These are phyloP conservation scores for Psidium guajava DNA, from an alignment of 345 rosid genomes.

Conservation along the genomic window DNA sequence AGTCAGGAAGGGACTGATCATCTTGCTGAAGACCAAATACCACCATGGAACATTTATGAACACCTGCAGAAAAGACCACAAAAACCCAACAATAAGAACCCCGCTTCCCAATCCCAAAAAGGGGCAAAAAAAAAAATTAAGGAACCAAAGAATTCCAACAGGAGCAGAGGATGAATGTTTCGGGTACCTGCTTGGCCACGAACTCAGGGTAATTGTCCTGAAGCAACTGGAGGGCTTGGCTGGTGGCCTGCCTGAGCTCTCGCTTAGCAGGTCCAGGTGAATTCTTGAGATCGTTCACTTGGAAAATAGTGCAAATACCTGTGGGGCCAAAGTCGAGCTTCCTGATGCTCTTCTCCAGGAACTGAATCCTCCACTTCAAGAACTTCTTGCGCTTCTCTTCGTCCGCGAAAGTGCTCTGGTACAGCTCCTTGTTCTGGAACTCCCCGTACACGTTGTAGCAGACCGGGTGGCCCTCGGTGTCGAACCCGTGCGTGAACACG, in stretches of 20 bases:
- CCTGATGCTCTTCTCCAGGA: slow-evolving; percentile 39
- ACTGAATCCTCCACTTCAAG: slow-evolving; percentile 35
- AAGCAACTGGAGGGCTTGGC: slow-evolving; percentile 27
- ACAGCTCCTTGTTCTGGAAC: slow-evolving; percentile 25
- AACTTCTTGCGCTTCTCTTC: slow-evolving; percentile 36
- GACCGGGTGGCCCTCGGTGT: slow-evolving; percentile 38
- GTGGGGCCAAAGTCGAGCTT: slow-evolving; percentile 33
- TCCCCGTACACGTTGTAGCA: slow-evolving; percentile 42
- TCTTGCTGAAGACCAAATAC: slow-evolving; percentile 34
- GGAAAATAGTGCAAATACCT: slow-evolving; percentile 25
- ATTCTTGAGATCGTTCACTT: slow-evolving; percentile 37
- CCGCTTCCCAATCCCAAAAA: not conserved
- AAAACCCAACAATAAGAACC: not conserved
- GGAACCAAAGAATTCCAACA: not conserved
- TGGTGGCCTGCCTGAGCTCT: slow-evolving; percentile 24
- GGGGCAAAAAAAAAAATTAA: not conserved
- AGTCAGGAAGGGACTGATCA: slow-evolving; percentile 43
- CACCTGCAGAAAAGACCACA: slow-evolving; percentile 13
- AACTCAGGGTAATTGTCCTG: slow-evolving; percentile 54
- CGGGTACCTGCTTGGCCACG: slow-evolving; percentile 30
- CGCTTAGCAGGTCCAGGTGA: slow-evolving; percentile 31
- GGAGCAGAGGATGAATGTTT: not conserved
- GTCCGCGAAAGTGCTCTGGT: slow-evolving; percentile 17
- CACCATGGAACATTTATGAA: slow-evolving; percentile 56
- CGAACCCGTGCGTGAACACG: slow-evolving; percentile 25